Evolutionary conservation across 192 early-diverging fungal genomes (phyloP), one percentile per base, ranked within the genome.

Genomic region (Martensiomyces pterosporus): DNA sequence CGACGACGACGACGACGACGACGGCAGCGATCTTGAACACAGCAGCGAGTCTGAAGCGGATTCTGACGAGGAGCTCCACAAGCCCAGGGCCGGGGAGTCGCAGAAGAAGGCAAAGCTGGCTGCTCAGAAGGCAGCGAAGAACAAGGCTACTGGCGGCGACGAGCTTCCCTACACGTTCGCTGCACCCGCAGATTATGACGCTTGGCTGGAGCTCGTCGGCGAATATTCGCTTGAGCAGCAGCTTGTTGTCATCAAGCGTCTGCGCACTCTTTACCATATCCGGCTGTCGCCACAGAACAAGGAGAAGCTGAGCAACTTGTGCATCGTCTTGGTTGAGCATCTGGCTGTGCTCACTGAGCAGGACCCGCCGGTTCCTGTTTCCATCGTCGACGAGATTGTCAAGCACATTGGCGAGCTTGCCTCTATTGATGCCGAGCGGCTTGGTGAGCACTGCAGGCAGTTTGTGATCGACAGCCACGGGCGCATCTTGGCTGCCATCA

Each of bases 121-220:
- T 55, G 66, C 2, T 29, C 43, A 16, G 12, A 39, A 52, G 23
- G 24, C 49, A 40, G 19, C 37, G n/a, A 9, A 29, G 29, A n/a
- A 38, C 37, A 24, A 43, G 39, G 22, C 54, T 17, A 52, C 16
- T 16, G 60, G 62, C 3, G 53, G 51, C 4, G 32, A 53, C 7
- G 86, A 88, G 49, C 51, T 95, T 36, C 90, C 92, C 2, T 97
- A 76, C 60, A 92, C 87, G 10, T 96, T 95, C 58, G 54, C 76
- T 1, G 91, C 89, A 23, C 96, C 96, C 2, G 68, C 66, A 4
- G 78, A 82, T 25, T 84, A 88, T 43, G 68, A 64, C 15, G 76
- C 89, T 29, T 89, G 94, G 48, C 52, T 85, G 24, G 56, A 65
- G 37, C 73, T 94, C 14, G 57, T 92, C 7, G 60, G 82, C 18